Percentiles rank a stretch among this genome's conserved stretches.
These are phyloP conservation scores for Sugiyamaella xylanicola DNA, from an alignment of 1,139 yeast species.

Conservation along the genomic window DNA sequence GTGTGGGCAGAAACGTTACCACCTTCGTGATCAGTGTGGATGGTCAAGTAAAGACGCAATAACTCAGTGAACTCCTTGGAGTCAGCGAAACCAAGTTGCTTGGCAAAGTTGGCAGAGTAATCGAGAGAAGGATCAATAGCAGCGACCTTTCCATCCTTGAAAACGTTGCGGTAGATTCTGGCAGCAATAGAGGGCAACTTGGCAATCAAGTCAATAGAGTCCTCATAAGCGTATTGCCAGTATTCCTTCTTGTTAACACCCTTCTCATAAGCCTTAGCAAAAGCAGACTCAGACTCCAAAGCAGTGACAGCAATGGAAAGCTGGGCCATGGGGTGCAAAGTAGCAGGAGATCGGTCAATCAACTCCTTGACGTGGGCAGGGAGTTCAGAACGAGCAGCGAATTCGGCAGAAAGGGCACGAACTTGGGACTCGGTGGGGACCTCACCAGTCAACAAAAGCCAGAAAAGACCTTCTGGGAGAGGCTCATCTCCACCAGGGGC, in stretches of 20 bases:
- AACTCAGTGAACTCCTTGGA: slow-evolving; percentile 83
- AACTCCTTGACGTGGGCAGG: slow-evolving; percentile 58
- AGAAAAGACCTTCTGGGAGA: slow-evolving; percentile 64
- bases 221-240: slow-evolving; percentile 71
- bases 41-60: slow-evolving; percentile 92
- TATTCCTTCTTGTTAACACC: slow-evolving; percentile 68
- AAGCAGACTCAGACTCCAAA: slow-evolving; percentile 63
- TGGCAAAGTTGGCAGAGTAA: slow-evolving; percentile 91
- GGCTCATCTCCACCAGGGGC: slow-evolving; percentile 78
- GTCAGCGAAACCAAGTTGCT: slow-evolving; percentile 79
- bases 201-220: slow-evolving; percentile 63
- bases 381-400: slow-evolving; percentile 59
- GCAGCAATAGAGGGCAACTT: slow-evolving; percentile 69
- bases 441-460: slow-evolving; percentile 65
- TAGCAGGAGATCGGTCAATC: slow-evolving; percentile 57
- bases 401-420: slow-evolving; percentile 54
- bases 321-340: slow-evolving; percentile 73
- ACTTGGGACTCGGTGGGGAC: slow-evolving; percentile 60
- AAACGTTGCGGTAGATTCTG: slow-evolving; percentile 65
- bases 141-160: slow-evolving; percentile 80
- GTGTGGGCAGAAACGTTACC: slow-evolving; percentile 99
- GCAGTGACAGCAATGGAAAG: slow-evolving; percentile 67
- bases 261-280: slow-evolving; percentile 63
- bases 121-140: slow-evolving; percentile 73
- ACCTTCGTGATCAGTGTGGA: slow-evolving; percentile 99